Base-by-base conservation (phyloP, 2,329 filamentous ascomycete genomes). In the Fusarium poae region DNA sequence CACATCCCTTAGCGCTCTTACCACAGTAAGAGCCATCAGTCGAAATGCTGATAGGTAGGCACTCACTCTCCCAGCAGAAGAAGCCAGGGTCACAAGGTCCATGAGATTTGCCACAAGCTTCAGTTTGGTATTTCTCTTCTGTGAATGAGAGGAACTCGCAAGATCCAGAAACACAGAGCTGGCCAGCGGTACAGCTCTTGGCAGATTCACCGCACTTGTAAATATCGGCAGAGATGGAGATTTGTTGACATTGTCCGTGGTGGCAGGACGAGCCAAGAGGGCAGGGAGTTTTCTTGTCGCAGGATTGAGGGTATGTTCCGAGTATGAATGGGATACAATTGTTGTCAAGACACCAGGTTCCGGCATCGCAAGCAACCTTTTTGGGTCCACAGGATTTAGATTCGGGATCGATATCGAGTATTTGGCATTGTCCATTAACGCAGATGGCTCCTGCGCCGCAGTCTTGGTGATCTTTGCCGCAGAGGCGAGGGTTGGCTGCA, bases 261-360 rank as follows among this genome's bases (percentile, higher is more conserved):
- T 56, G 16, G 4, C 67, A 70, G 6, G 53, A 37, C 12, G 55
- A 50, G 1, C 56, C 49, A 2, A 71, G 53, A 1, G 67, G 56
- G 13, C 68, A 70, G 1, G 50, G 20, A 4, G 34, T 29, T 6
- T 23, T 71, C 9, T 43, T 15, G 20, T 68, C 56, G 42, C 68
- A 70, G 18, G 59, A 5, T 30, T 71, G 63, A 3, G 37, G 30
- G 21, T 67, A 58, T 12, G 68, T 71, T 12, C 68, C 69, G 13
- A 72, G 30, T 11, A 67, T 49, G 12, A 72, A 72, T 0, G 69
- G 69, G 5, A 57, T 46, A 12, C 69, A 72, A 1, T 13, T 29
- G 6, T 62, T 62, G 2, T 65, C 57, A 4, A 72, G 53, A 12
- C 69, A 72, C 69, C 69, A 72, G 39, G 54, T 72, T 48, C 69